Base-by-base conservation (phyloP, 2,329 filamentous ascomycete species). In the Colletotrichum lini region DNA sequence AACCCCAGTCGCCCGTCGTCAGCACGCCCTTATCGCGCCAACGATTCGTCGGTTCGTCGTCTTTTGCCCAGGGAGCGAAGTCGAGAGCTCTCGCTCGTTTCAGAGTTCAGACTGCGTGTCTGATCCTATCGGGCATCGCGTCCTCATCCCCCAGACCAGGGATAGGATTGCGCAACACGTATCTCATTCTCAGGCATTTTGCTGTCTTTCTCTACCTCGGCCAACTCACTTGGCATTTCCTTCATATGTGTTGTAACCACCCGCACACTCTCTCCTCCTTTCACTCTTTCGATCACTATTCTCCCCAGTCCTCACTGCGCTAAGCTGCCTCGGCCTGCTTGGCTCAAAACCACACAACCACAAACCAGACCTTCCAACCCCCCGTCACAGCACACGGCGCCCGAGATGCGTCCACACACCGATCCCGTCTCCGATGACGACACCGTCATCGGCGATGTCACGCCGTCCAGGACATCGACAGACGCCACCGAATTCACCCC, bases 401-500 rank as follows among this genome's bases (percentile, higher is more conserved):
- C 47, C 58, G 63, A 59, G 38, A 71, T 71, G 68, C 58, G 23
- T 50, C 58, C 38, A 59, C 58, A 42, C 9, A 13, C 58, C 52
- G 68, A 58, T n/a, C 57, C 47, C n/a, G 13, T 18, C 35, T 53
- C 69, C 10, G 59, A 49, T 42, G 35, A 63, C 53, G 40, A 61
- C 23, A 56, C 67, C 23, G 30, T 53, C 53, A 65, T 58, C 40
- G 23, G 26, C 40, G 53, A 65, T 66, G 35, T 35, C 56, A 4
- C 49, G 35, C 52, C 56, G 42, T 42, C 66, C 15, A 57, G 35
- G 18, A 42, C 52, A 13, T 57, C 56, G 16, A 53, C 44, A 38
- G 60, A 59, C 18, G 45, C 63, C 13, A 71, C 67, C 26, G 67
- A 72, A 23, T 49, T 40, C 6, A 73, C 67, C 67, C 67, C 71